Evolutionary conservation across 1,139 yeast genomes (phyloP), one percentile per base, ranked within the genome.

Genomic region (Candida tetrigidarum): DNA sequence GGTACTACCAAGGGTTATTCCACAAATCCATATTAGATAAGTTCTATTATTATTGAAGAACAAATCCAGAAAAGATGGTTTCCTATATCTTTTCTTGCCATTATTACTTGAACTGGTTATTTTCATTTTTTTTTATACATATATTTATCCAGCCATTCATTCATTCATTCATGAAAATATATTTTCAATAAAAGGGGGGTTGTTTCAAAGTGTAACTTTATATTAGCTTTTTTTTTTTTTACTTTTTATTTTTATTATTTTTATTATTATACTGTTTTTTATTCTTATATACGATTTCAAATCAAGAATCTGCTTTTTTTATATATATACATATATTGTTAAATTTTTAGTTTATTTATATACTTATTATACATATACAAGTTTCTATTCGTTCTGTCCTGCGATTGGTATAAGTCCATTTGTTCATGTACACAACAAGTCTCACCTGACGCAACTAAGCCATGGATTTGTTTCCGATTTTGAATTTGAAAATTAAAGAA

Each of bases 1-100:
- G 71, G 80, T 16, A 56, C 75, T 52, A 71, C 79, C 52, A 75
- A 80, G 47, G 79, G 81, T 71, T 84, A 69, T 59, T 63, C 89
- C 37, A 83, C 91, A 45, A 84, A 78, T 67, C 81, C 82, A 60
- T 84, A 70, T 60, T 34, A 34, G 37, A 22, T 9, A 22, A n/a
- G 16, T 14, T 9, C 19, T 19, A 18, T 19, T 32, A 11, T n/a
- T n/a, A n/a, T n/a, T n/a, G n/a, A n/a, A n/a, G n/a, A n/a, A n/a
- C n/a, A n/a, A n/a, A n/a, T n/a, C n/a, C n/a, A n/a, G n/a, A n/a
- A n/a, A n/a, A n/a, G n/a, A n/a, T n/a, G n/a, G n/a, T n/a, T 12
- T 14, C 11, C 8, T 26, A 22, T 39, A 15, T 22, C 10, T 23
- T 33, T 32, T n/a, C 16, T 32, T 28, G 18, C 35, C 35, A 30